These are phyloP conservation scores for Yamadazyma sp. DNA, from an alignment of 1,139 yeast genomes.

Conservation along the genomic window DNA sequence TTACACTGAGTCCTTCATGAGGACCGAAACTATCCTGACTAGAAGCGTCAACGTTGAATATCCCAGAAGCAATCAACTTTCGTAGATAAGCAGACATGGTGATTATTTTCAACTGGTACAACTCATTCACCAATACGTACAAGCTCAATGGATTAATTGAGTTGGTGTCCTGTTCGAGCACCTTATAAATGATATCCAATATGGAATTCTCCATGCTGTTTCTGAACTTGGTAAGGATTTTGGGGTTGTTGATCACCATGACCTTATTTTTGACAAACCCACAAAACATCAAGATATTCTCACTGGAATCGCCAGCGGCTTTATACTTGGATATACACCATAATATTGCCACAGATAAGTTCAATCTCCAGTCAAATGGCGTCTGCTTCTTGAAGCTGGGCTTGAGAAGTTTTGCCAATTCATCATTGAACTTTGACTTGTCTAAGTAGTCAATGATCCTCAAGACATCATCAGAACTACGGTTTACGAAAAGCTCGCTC, in stretches of 20 bases:
- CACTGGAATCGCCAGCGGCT: slow-evolving; percentile 26
- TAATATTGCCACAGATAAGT: slow-evolving; percentile 37
- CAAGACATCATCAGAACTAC: slow-evolving; percentile 35
- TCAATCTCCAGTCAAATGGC: slow-evolving; percentile 36
- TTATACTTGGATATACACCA: slow-evolving; percentile 53
- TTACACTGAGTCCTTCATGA: slow-evolving; percentile 17
- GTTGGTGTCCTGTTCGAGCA: slow-evolving; percentile 25
- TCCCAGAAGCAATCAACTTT: slow-evolving; percentile 79
- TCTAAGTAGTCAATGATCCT: slow-evolving; percentile 36
- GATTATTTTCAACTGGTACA: slow-evolving; percentile 51
- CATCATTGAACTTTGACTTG: slow-evolving; percentile 29
- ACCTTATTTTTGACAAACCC: slow-evolving; percentile 39
- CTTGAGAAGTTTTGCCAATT: slow-evolving; percentile 27
- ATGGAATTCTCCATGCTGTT: slow-evolving; percentile 50
- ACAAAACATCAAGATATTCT: slow-evolving; percentile 36
- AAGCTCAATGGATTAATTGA: slow-evolving; percentile 32
- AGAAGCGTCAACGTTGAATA: slow-evolving; percentile 51
- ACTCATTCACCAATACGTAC: slow-evolving; percentile 54
- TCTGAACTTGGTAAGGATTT: slow-evolving; percentile 27
- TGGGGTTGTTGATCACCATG: slow-evolving; percentile 22
- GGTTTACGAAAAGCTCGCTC: slow-evolving; percentile 21
- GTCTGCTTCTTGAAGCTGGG: slow-evolving; percentile 20
- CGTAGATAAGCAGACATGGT: slow-evolving; percentile 70
- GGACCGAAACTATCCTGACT: slow-evolving; percentile 9
- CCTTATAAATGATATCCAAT: slow-evolving; percentile 41